phyloP scores from a whole-genome alignment of 2,329 filamentous ascomycete genomes.

The Paraphaeosphaeria sporulosa region DNA sequence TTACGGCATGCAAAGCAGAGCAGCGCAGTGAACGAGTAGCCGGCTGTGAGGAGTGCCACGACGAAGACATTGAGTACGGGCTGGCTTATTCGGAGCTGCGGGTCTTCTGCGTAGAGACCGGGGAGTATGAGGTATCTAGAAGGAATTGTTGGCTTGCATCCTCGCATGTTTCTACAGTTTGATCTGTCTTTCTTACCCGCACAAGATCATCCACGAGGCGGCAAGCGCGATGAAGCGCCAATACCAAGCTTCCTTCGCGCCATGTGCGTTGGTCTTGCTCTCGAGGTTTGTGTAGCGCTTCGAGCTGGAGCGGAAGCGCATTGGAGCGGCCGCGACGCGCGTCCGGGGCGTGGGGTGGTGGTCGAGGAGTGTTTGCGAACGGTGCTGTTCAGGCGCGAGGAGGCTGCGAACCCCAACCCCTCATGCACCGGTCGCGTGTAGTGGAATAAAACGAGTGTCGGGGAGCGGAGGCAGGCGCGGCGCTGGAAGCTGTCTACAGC shows the following conservation, averaged over 20 bases:
- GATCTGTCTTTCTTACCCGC: conserved; percentile 49
- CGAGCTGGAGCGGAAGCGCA: conserved; percentile 38
- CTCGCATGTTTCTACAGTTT: conserved; percentile 7
- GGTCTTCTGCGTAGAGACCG: conserved; percentile 53
- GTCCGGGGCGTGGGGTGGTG: background rate
- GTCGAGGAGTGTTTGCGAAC: background rate
- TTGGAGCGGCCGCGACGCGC: conserved; percentile 28
- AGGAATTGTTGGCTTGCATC: conserved; percentile 23
- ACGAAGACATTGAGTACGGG: conserved; percentile 55
- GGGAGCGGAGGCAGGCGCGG: background rate
- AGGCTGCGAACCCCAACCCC: conserved; percentile 6
- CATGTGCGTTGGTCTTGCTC: conserved; percentile 29
- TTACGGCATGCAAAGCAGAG: conserved; percentile 57
- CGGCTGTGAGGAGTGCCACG: conserved; percentile 56
- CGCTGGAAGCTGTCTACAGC: background rate
- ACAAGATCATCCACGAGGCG: conserved; percentile 57
- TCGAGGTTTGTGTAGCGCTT: conserved; percentile 42
- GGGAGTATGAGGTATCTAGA: conserved; percentile 58
- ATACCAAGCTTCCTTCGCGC: conserved; percentile 53
- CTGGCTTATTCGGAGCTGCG: conserved; percentile 50
- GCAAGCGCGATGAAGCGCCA: conserved; percentile 55
- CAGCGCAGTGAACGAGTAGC: conserved; percentile 58
- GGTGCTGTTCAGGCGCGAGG: conserved; percentile 7
- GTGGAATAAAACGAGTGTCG: conserved; percentile 6
- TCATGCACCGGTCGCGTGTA: conserved; percentile 6